phyloP scores from a whole-genome alignment of 2,329 filamentous ascomycete genomes.

The Ceratocystis variospora region DNA sequence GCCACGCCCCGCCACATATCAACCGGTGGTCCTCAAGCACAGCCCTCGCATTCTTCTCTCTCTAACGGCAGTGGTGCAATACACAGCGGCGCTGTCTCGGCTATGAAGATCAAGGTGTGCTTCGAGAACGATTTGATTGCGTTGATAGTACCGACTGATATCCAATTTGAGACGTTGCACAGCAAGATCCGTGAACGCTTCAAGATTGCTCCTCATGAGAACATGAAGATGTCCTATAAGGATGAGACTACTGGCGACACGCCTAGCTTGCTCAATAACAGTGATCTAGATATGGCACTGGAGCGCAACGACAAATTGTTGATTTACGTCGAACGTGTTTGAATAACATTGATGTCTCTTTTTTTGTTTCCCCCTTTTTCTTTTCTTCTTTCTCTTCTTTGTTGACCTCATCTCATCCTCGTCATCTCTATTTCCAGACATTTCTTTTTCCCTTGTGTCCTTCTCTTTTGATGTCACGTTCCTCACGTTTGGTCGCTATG shows the following conservation, averaged over 20 bases:
- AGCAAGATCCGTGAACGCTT: slow-evolving; percentile 76
- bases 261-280: slow-evolving; percentile 61
- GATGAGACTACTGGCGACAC: slow-evolving; percentile 68
- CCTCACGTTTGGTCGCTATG: slow-evolving; percentile 7
- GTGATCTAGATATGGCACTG: slow-evolving; percentile 68
- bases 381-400: not conserved
- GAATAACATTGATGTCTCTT: slow-evolving; percentile 20
- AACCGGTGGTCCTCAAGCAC: slow-evolving; percentile 27
- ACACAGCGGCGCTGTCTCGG: slow-evolving; percentile 27
- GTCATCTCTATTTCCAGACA: not conserved
- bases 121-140: slow-evolving; percentile 86
- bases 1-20: slow-evolving; percentile 33
- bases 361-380: not conserved
- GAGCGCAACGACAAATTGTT: slow-evolving; percentile 78
- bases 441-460: slow-evolving; percentile 9
- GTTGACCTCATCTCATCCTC: not conserved
- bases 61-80: not conserved
- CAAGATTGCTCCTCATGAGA: slow-evolving; percentile 54
- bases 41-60: slow-evolving; percentile 39
- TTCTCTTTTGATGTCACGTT: slow-evolving; percentile 3
- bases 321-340: slow-evolving; percentile 50
- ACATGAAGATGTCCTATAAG: slow-evolving; percentile 69
- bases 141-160: slow-evolving; percentile 72
- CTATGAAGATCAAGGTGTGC: slow-evolving; percentile 89
- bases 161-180: slow-evolving; percentile 62